These are phyloP conservation scores for Hanseniaspora mollemarum DNA, from an alignment of 805 yeast genomes.

Conservation along the genomic window DNA sequence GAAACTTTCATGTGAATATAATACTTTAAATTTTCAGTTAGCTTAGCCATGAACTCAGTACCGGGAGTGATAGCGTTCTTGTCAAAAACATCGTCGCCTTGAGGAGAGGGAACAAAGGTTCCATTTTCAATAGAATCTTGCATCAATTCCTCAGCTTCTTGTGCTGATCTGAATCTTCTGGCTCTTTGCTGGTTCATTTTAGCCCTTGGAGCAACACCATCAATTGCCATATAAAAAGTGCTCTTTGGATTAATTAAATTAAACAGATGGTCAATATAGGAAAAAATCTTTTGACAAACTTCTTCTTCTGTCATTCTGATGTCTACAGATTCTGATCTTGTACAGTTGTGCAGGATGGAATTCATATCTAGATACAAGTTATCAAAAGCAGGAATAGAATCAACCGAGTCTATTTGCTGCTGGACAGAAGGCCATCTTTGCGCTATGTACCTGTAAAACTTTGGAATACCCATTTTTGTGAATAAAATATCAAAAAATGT, in stretches of 20 bases:
- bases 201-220: constrained; percentile 98
- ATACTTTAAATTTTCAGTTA: constrained; percentile 70
- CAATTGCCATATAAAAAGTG: constrained; percentile 90
- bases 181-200: constrained; percentile 97
- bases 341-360: constrained; percentile 86
- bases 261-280: constrained; percentile 87
- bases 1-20: constrained; percentile 80
- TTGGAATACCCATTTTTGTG: constrained; percentile 72
- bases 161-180: constrained; percentile 86
- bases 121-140: constrained; percentile 66
- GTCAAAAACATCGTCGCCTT: constrained; percentile 54
- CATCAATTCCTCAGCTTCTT: constrained; percentile 75
- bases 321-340: constrained; percentile 68
- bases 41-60: constrained; percentile 86
- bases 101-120: constrained; percentile 63
- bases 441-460: constrained; percentile 89
- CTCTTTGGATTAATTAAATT: constrained; percentile 76
- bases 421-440: constrained; percentile 98
- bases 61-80: constrained; percentile 93
- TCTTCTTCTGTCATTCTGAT: constrained; percentile 72
- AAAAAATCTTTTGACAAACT: constrained; percentile 83
- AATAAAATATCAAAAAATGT: background rate
- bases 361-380: constrained; percentile 95
- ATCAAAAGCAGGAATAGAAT: constrained; percentile 85
- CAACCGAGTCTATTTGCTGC: constrained; percentile 60